These are phyloP conservation scores for Coemansia sp. DNA, from an alignment of 192 early-diverging fungal species.

Conservation along the genomic window DNA sequence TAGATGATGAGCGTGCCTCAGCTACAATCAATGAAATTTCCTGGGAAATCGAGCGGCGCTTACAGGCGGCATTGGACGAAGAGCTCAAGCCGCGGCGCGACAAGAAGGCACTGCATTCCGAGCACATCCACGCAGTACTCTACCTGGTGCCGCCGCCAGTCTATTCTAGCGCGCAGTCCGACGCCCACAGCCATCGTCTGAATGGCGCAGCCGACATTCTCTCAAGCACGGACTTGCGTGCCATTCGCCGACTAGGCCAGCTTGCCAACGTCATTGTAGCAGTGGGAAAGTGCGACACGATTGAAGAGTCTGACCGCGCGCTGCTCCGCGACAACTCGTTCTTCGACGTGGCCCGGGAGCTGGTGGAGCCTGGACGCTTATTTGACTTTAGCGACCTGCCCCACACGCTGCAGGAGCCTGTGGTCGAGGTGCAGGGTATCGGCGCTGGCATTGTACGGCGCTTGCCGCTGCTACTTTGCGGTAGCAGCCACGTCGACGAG, in stretches of 20 bases:
- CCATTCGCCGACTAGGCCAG: constrained; percentile 26
- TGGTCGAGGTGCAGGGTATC: constrained; percentile 5
- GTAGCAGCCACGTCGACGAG: constrained; percentile 44
- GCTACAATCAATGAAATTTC: constrained; percentile 22
- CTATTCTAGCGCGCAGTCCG: constrained; percentile 24
- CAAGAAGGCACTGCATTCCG: constrained; percentile 1
- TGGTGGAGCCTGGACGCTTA: constrained; percentile 21
- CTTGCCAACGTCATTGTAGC: constrained; percentile 39
- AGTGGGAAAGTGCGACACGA: constrained; percentile 48
- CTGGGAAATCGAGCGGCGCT: constrained; percentile 35
- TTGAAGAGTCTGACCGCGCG: constrained; percentile 30
- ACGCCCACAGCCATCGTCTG: constrained; percentile 31
- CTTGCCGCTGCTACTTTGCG: constrained; percentile 33
- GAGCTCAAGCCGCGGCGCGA: constrained; percentile 26
- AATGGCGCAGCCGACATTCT: constrained; percentile 29
- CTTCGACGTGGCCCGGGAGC: constrained; percentile 10
- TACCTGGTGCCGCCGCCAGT: constrained; percentile 48
- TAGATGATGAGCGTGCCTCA: constrained; percentile 13
- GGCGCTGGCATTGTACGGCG: constrained; percentile 6
- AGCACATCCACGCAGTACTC: constrained; percentile 35
- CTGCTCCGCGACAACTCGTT: constrained; percentile 27
- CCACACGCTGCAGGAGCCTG: constrained; percentile 16
- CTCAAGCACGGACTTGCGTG: constrained; percentile 20
- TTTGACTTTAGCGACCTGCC: constrained; percentile 36
- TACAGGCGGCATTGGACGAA: constrained; percentile 32